Evolutionary conservation across 2,329 filamentous ascomycete genomes (phyloP).

Genomic region (Fusarium praegraminearum): DNA sequence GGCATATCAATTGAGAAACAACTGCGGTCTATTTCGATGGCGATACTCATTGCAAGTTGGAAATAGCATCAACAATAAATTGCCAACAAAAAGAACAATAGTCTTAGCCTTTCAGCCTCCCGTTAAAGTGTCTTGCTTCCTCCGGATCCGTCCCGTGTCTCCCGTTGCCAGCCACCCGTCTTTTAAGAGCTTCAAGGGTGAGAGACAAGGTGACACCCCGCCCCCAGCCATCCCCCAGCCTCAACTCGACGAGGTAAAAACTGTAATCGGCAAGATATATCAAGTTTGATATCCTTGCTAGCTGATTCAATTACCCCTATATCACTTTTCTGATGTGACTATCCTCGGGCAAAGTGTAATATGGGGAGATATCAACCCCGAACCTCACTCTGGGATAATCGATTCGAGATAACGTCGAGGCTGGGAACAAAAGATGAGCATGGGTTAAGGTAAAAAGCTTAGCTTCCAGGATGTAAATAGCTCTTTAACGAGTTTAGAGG

Average conservation of each 20-base stretch:
- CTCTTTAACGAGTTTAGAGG: slow-evolving; percentile 23
- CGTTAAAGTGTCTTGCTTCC: slow-evolving; percentile 16
- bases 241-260: slow-evolving; percentile 31
- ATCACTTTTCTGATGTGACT: slow-evolving; percentile 17
- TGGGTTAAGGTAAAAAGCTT: slow-evolving; percentile 15
- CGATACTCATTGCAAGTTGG: no score
- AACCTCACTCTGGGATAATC: slow-evolving; percentile 2
- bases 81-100: not conserved
- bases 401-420: slow-evolving; percentile 25
- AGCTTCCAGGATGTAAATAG: slow-evolving; percentile 22
- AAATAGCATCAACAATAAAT: not conserved
- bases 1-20: not conserved
- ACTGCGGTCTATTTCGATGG: not conserved
- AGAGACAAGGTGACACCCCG: slow-evolving; percentile 32
- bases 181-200: slow-evolving; percentile 27
- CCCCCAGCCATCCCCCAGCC: slow-evolving; percentile 44
- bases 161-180: slow-evolving; percentile 42
- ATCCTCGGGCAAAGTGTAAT: slow-evolving; percentile 27
- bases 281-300: slow-evolving; percentile 40
- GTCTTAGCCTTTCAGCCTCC: slow-evolving; percentile 26
- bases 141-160: slow-evolving; percentile 33
- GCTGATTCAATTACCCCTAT: slow-evolving; percentile 20
- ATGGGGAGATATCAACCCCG: slow-evolving; percentile 23
- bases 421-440: slow-evolving; percentile 31
- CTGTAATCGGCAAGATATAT: slow-evolving; percentile 17